phyloP scores from a whole-genome alignment of 257 asterid species.

The Solanum clarkiae region DNA sequence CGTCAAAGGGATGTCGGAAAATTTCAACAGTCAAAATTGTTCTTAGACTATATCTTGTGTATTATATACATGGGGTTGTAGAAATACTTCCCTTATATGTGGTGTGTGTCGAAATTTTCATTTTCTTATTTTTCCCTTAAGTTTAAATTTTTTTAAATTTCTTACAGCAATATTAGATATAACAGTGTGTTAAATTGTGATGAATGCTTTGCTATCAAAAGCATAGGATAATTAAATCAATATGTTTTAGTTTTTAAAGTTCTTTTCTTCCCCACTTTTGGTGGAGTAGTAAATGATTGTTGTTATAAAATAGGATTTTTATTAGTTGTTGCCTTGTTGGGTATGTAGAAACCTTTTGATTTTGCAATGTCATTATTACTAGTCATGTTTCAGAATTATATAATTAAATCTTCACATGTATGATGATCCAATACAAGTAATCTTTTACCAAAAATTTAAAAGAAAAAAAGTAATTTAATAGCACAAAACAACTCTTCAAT shows the following conservation, averaged over 20 bases:
- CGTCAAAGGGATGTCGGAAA: not conserved
- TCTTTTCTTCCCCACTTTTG: not conserved
- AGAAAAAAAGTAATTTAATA: not conserved
- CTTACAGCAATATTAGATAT: slow-evolving; percentile 18
- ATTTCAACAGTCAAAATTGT: not conserved
- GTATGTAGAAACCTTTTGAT: not conserved
- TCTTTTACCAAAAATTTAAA: not conserved
- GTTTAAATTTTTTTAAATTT: not conserved
- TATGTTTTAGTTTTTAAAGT: slow-evolving; percentile 5
- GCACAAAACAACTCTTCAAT: not conserved
- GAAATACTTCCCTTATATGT: slow-evolving; percentile 28
- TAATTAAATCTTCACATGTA: not conserved
- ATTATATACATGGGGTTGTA: slow-evolving; percentile 38
- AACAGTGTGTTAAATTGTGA: slow-evolving; percentile 45
- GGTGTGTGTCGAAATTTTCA: slow-evolving; percentile 25
- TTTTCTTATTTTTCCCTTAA: not conserved
- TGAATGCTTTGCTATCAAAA: slow-evolving; percentile 33
- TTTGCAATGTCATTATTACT: slow-evolving; percentile 16
- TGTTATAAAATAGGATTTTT: not conserved
- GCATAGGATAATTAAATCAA: slow-evolving; percentile 28
- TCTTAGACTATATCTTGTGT: slow-evolving; percentile 36
- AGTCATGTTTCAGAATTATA: slow-evolving; percentile 12
- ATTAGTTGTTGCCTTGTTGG: not conserved
- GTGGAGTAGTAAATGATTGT: slow-evolving; percentile 4
- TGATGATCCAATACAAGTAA: not conserved